phyloP scores from a whole-genome alignment of 2,329 filamentous ascomycete genomes.

The Trichoderma sp. region DNA sequence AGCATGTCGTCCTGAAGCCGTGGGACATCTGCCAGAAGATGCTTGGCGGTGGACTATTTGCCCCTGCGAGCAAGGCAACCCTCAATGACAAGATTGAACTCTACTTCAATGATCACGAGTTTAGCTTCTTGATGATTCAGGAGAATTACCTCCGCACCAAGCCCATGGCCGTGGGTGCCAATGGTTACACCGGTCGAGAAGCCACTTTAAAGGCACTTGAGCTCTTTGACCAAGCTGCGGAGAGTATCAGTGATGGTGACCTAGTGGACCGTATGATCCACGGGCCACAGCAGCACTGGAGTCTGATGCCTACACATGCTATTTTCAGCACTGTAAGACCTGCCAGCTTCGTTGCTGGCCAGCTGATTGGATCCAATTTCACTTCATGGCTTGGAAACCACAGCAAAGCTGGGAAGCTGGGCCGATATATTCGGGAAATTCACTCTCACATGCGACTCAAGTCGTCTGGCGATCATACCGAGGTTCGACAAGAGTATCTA shows the following conservation, averaged over 20 bases:
- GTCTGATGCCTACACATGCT: slow-evolving; percentile 93
- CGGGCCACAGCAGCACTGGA: slow-evolving; percentile 97
- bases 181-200: slow-evolving; percentile 62
- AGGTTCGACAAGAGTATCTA: slow-evolving; percentile 92
- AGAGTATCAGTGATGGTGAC: slow-evolving; percentile 97
- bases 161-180: slow-evolving; percentile 63
- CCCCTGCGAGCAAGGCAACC: slow-evolving; percentile 77
- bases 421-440: slow-evolving; percentile 84
- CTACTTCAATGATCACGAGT: slow-evolving; percentile 99
- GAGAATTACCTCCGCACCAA: slow-evolving; percentile 93
- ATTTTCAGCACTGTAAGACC: slow-evolving; percentile 93
- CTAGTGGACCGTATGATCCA: slow-evolving; percentile 98
- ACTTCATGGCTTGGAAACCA: slow-evolving; percentile 95
- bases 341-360: slow-evolving; percentile 82
- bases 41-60: slow-evolving; percentile 83
- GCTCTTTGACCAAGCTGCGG: slow-evolving; percentile 81
- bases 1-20: slow-evolving; percentile 92
- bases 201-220: slow-evolving; percentile 81
- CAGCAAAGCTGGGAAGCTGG: slow-evolving; percentile 78
- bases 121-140: slow-evolving; percentile 96
- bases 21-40: slow-evolving; percentile 98
- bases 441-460: slow-evolving; percentile 95
- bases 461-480: slow-evolving; percentile 86
- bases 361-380: slow-evolving; percentile 73
- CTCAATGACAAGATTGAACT: slow-evolving; percentile 98